Conservation (phyloP, 2,329 filamentous ascomycete species). For the Fonsecaea pugnacius region DNA sequence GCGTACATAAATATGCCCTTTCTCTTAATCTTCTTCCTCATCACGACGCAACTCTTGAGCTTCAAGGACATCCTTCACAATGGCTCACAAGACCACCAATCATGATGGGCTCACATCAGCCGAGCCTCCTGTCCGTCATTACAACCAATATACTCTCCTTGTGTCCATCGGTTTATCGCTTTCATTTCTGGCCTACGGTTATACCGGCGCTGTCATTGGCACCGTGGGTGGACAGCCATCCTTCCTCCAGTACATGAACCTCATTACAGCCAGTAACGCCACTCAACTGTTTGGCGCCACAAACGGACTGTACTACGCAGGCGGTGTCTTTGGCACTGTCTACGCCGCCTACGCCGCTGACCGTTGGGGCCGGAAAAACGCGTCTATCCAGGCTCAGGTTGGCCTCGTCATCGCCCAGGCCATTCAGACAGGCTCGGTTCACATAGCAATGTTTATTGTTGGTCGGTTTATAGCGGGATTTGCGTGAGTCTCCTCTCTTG, state of each 20-base stretch:
- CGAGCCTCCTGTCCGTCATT: too few relatives aligned
- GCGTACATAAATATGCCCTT: too few relatives aligned
- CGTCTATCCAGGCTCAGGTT: slow-evolving; percentile 42
- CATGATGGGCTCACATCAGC: too few relatives aligned
- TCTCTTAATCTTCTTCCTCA: too few relatives aligned
- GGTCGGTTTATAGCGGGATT: slow-evolving; percentile 46
- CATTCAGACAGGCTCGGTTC: slow-evolving; percentile 42
- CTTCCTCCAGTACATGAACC: slow-evolving; percentile 44
- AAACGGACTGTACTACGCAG: slow-evolving; percentile 75
- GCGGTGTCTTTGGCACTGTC: slow-evolving; percentile 9
- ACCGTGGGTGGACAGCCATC: slow-evolving; percentile 44
- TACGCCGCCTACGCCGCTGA: neutral
- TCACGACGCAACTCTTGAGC: too few relatives aligned
- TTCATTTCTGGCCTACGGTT: too few relatives aligned
- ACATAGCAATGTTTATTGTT: slow-evolving; percentile 38
- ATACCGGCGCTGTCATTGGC: slow-evolving; percentile 8
- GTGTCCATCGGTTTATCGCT: too few relatives aligned
- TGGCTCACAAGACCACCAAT: too few relatives aligned
- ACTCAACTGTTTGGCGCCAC: slow-evolving; percentile 68
- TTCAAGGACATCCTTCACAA: too few relatives aligned
- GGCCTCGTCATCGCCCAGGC: slow-evolving; percentile 43
- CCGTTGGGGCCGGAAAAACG: slow-evolving; percentile 44
- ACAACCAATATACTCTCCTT: too few relatives aligned
- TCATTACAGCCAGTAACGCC: neutral
- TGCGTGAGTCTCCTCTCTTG: slow-evolving; percentile 20